Evolutionary conservation across 306 rosid species (phyloP).

Genomic region (Rosa persica): DNA sequence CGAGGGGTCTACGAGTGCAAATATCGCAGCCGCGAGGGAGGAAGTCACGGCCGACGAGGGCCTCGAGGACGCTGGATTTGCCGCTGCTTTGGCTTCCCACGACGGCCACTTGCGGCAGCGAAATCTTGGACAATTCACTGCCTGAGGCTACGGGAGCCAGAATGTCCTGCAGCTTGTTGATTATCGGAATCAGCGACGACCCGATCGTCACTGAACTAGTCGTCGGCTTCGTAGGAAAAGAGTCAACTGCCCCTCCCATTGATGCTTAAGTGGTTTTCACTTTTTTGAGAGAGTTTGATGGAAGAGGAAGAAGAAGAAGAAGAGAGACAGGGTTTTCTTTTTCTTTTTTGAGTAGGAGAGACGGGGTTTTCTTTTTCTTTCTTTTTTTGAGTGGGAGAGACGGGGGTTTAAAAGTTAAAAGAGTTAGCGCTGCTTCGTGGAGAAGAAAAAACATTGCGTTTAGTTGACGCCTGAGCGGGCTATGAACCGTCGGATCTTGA

Average conservation of each 20-base stretch:
- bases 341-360: no score
- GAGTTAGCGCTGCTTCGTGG: background rate
- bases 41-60: slow-evolving; percentile 45
- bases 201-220: slow-evolving; percentile 19
- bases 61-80: slow-evolving; percentile 43
- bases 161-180: slow-evolving; percentile 38
- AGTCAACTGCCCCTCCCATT: slow-evolving; percentile 22
- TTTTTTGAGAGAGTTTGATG: background rate
- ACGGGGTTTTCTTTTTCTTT: no score
- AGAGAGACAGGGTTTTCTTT: background rate
- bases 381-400: no score
- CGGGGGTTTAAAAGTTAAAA: background rate
- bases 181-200: slow-evolving; percentile 30
- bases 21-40: slow-evolving; percentile 39
- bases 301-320: background rate
- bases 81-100: slow-evolving; percentile 47
- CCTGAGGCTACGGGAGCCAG: slow-evolving; percentile 26
- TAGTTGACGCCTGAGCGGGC: no score
- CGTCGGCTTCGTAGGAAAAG: background rate
- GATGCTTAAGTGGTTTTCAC: background rate
- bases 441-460: background rate
- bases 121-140: slow-evolving; percentile 17
- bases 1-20: slow-evolving; percentile 42
- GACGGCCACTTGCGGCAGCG: slow-evolving; percentile 40
- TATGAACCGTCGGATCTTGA: no score